Conservation (phyloP, 306 rosid species). For the Alnus rubra region DNA sequence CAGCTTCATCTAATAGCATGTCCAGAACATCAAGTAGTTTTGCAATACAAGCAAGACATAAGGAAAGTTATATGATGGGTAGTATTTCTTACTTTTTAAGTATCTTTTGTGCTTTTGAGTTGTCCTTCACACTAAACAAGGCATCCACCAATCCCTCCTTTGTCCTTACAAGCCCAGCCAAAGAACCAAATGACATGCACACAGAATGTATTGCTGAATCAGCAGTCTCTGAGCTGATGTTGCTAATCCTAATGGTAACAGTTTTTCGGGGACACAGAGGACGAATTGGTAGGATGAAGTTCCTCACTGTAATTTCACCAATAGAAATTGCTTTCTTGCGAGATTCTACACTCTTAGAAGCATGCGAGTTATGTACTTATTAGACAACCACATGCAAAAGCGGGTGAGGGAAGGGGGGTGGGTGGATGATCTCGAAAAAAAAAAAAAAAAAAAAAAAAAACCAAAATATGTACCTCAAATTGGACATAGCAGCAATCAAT, state of each 20-base stretch:
- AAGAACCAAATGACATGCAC: slow-evolving; percentile 25
- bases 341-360: no score
- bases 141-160: slow-evolving; percentile 20
- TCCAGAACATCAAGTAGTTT: background rate
- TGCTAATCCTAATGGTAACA: slow-evolving; percentile 18
- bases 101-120: background rate
- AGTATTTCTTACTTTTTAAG: slow-evolving; percentile 24
- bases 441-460: no score
- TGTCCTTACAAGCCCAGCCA: slow-evolving; percentile 24
- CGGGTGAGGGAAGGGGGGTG: no score
- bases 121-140: slow-evolving; percentile 13
- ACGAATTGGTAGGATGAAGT: background rate
- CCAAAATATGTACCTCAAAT: background rate
- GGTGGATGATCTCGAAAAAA: no score
- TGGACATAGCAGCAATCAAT: background rate
- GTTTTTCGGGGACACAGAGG: slow-evolving; percentile 8
- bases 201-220: slow-evolving; percentile 19
- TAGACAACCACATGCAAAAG: no score
- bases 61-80: background rate
- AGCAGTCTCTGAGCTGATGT: slow-evolving; percentile 20
- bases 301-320: slow-evolving; percentile 3
- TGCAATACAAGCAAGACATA: background rate
- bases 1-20: background rate
- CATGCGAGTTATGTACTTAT: no score
- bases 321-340: background rate